Percentiles rank a stretch among this genome's conserved stretches.
These are phyloP conservation scores for Neurospora hispaniola DNA, from an alignment of 495 filamentous ascomycete genomes.

Conservation along the genomic window DNA sequence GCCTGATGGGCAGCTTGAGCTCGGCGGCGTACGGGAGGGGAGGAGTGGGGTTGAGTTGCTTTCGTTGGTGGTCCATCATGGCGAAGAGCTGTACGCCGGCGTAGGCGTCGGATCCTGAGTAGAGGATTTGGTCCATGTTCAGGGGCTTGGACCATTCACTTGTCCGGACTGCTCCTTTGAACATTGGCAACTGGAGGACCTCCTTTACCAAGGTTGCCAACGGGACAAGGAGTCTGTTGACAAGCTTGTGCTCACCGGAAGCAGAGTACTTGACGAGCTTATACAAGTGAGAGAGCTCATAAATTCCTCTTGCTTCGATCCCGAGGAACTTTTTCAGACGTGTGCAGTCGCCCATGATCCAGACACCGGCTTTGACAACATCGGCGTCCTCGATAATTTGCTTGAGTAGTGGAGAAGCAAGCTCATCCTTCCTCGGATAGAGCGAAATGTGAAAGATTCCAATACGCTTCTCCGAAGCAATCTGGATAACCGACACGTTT, in stretches of 20 bases:
- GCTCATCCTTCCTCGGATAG: constrained; percentile 41
- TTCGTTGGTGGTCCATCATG: constrained; percentile 54
- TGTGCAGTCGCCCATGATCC: constrained; percentile 61
- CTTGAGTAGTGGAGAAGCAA: constrained; percentile 61
- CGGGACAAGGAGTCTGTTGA: constrained; percentile 57
- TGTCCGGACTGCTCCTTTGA: constrained; percentile 59
- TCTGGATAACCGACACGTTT: constrained; percentile 69
- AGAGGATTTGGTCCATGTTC: constrained; percentile 56
- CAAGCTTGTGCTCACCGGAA: constrained; percentile 33
- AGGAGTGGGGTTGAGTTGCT: constrained; percentile 53
- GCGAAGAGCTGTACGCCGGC: constrained; percentile 65
- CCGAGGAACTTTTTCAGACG: constrained; percentile 55
- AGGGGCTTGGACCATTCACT: constrained; percentile 62
- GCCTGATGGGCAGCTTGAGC: constrained; percentile 47
- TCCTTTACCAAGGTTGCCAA: constrained; percentile 59
- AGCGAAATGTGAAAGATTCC: constrained; percentile 69
- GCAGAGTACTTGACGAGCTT: constrained; percentile 56
- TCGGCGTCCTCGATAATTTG: constrained; percentile 57
- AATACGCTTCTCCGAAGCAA: constrained; percentile 71
- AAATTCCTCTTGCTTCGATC: constrained; percentile 51
- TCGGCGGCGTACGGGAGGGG: constrained; percentile 60
- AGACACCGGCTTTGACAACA: constrained; percentile 70
- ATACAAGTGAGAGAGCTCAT: constrained; percentile 74
- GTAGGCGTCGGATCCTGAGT: constrained; percentile 78
- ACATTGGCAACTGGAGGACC: constrained; percentile 63